These are phyloP conservation scores for Malus fusca DNA, from an alignment of 306 rosid genomes.

Conservation along the genomic window DNA sequence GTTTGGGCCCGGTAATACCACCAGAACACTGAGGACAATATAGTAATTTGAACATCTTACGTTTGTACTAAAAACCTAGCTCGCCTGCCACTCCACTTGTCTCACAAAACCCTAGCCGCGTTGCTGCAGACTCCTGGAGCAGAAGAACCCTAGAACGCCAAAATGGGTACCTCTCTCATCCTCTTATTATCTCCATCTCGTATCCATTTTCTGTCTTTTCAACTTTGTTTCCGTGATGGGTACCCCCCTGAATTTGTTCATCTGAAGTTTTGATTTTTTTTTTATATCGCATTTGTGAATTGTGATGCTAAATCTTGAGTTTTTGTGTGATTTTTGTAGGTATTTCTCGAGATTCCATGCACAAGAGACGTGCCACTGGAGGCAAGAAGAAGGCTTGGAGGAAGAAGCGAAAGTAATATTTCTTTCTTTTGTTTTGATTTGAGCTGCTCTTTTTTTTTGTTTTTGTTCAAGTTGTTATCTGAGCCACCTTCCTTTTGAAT, in stretches of 20 bases:
- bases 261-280: not conserved
- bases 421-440: not conserved
- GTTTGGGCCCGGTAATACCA: not conserved
- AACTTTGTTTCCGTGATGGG: not conserved
- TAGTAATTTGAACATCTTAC: not conserved
- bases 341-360: conserved; percentile 68
- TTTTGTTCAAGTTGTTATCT: not conserved
- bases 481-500: not conserved
- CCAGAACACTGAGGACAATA: not conserved
- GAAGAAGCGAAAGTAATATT: conserved; percentile 52
- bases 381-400: conserved; percentile 74
- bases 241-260: not conserved
- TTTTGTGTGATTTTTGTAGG: conserved; percentile 12
- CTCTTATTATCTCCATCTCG: not conserved
- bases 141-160: conserved; percentile 5
- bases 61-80: conserved; percentile 8
- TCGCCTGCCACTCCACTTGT: not conserved
- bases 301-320: not conserved
- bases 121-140: not conserved
- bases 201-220: not conserved
- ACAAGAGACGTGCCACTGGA: conserved; percentile 63
- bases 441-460: no score
- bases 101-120: conserved; percentile 7
- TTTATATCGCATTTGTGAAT: not conserved
- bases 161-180: conserved; percentile 22